Base-by-base conservation (phyloP, 495 filamentous ascomycete genomes). In the Recurvomyces mirabilis region DNA sequence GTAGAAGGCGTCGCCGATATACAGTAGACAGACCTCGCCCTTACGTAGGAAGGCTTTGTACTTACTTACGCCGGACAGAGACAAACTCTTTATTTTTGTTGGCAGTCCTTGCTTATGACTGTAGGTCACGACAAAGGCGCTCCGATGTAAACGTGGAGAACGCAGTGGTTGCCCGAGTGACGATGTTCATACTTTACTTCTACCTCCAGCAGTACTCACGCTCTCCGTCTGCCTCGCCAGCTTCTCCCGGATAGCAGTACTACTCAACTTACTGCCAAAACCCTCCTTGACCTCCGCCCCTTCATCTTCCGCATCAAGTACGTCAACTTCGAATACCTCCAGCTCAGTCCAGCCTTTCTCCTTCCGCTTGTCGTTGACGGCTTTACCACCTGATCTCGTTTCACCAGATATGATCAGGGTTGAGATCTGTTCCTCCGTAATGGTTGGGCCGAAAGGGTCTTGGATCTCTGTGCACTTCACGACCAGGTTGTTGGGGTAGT, bases 381-480 rank as follows among this genome's bases (percentile, higher is more conserved):
- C 81, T 35, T 74, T 67, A 2, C 91, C 93, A 15, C 91, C 91
- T 1, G 75, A 69, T 47, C 81, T 74, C 14, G 89, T 96, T 68
- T 98, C 91, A 26, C 71, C 75, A n/a, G 87, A 94, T 12, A 96
- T 79, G 2, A 94, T 79, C 35, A 96, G 68, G 1, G 82, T 87
- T 35, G 79, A 74, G 51, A 96, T 79, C 23, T 69, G 62, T 60
- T 84, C 71, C 19, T 87, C 81, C 0, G 87, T 89, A 57, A 93
- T 81, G 0, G 91, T 96, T 20, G 91, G 91, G 14, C 91, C 91
- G 65, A 80, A 96, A 5, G 82, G 73, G 61, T 98, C 91, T 43
- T 78, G 75, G 41, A 98, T 87, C 61, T 88, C 74, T 33, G 87
- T 82, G 54, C 83, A 81, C 49, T 80, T 79, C 41, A 94, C 63